Evolutionary conservation across 208 protist species (phyloP).

Genomic region (Acanthamoeba royreba): DNA sequence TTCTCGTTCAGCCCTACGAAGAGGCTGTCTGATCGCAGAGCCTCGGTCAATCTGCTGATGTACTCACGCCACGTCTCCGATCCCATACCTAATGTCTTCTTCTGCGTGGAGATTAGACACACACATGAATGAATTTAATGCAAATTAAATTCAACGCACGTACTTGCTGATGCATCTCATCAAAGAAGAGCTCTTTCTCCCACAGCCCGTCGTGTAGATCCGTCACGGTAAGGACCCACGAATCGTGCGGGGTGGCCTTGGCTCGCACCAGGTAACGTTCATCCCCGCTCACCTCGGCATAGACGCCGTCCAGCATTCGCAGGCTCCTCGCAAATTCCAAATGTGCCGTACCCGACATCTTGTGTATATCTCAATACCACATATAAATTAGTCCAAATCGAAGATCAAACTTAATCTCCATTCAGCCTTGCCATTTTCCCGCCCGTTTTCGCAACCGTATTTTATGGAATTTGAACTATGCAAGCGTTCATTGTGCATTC

Average conservation of each 20-base stretch:
- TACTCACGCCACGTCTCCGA: not conserved
- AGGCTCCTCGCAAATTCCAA: not conserved
- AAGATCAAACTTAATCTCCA: no score
- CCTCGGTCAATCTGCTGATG: not conserved
- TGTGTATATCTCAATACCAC: no score
- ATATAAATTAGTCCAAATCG: no score
- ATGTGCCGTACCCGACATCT: not conserved
- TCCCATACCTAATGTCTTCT: not conserved
- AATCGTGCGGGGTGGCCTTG: not conserved
- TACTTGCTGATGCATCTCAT: conserved; percentile 23
- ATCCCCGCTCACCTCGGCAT: conserved; percentile 21
- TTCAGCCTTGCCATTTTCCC: no score
- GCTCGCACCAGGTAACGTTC: not conserved
- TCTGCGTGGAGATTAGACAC: not conserved
- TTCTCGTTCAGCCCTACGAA: not conserved
- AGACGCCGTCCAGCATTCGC: not conserved
- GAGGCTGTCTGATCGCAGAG: not conserved
- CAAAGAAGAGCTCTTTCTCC: conserved; percentile 43
- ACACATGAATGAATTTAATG: not conserved
- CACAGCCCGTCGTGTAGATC: not conserved
- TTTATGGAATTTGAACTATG: no score
- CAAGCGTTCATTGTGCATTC: no score
- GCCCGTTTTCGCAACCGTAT: no score
- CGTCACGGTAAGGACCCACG: conserved; percentile 8
- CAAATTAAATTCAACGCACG: not conserved